A percentile compares a stretch with the other conserved stretches of the same genome.
phyloP scores from a whole-genome alignment of 257 asterid species.

The Fraxinus quadrangulata region DNA sequence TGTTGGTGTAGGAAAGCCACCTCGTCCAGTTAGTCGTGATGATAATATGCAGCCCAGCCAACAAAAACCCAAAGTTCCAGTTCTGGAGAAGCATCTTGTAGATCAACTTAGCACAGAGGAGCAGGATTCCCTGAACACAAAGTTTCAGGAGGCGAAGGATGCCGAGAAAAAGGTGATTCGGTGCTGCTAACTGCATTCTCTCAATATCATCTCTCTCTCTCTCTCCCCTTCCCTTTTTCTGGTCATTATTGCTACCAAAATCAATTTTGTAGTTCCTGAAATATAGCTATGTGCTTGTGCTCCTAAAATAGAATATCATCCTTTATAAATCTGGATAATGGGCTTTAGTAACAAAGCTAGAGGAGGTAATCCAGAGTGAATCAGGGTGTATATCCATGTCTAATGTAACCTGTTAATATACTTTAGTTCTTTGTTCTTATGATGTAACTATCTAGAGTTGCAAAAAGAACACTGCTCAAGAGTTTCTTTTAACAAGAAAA shows the following conservation, averaged over 20 bases:
- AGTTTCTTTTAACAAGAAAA: not conserved
- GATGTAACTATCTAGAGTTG: not conserved
- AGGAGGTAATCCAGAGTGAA: conserved; percentile 12
- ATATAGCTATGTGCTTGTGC: not conserved
- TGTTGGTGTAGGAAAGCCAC: conserved; percentile 70
- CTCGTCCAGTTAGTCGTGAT: conserved; percentile 85
- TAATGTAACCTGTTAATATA: conserved; percentile 11
- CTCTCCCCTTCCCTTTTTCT: not conserved
- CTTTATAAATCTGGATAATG: not conserved
- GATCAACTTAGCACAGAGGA: conserved; percentile 96
- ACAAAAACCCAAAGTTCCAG: conserved; percentile 84
- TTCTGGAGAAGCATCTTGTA: conserved; percentile 79
- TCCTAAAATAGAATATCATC: not conserved
- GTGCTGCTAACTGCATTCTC: conserved; percentile 2
- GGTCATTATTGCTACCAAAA: conserved; percentile 19
- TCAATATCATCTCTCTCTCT: not conserved
- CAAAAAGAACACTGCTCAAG: not conserved
- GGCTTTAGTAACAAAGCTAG: not conserved
- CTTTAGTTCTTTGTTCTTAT: not conserved
- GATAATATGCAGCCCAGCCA: conserved; percentile 56
- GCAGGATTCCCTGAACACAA: conserved; percentile 71
- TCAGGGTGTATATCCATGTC: not conserved
- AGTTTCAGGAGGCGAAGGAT: conserved; percentile 90
- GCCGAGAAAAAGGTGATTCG: conserved; percentile 82
- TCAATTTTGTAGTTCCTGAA: not conserved